A percentile compares a stretch with the other conserved stretches of the same genome.
phyloP scores from a whole-genome alignment of 2,329 filamentous ascomycete genomes.

The Onygenales sp. region DNA sequence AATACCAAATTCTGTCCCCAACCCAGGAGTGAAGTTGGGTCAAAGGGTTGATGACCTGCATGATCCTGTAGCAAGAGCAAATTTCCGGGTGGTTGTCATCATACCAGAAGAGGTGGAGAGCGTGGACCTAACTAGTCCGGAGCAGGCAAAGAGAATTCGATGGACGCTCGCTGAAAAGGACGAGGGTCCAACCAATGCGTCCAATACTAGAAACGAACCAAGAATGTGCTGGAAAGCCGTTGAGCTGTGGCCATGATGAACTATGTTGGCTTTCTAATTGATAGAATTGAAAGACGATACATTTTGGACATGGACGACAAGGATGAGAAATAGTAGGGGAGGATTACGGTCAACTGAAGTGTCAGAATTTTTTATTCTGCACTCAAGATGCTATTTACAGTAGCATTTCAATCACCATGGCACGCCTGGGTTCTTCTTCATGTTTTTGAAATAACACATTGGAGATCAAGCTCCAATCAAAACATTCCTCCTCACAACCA shows the following conservation, averaged over 20 bases:
- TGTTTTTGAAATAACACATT: no score
- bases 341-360: no score
- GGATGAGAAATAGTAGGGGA: no score
- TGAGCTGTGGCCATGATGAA: slow-evolving; percentile 55
- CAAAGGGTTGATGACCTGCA: slow-evolving; percentile 62
- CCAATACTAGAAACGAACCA: slow-evolving; percentile 7
- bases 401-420: no score
- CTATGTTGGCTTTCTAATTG: neutral
- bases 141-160: slow-evolving; percentile 53
- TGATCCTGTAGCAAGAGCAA: slow-evolving; percentile 58
- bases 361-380: no score
- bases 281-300: no score
- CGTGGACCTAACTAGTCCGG: slow-evolving; percentile 60
- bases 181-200: slow-evolving; percentile 22
- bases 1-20: slow-evolving; percentile 41
- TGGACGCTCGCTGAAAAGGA: slow-evolving; percentile 50
- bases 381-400: no score
- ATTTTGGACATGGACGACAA: no score
- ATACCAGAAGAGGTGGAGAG: slow-evolving; percentile 68
- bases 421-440: no score
- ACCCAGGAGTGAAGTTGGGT: slow-evolving; percentile 39
- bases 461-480: no score
- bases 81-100: slow-evolving; percentile 84
- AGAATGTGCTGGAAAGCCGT: slow-evolving; percentile 53
- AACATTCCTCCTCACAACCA: no score